A percentile compares a stretch with the other conserved stretches of the same genome.
phyloP scores from a whole-genome alignment of 1,139 yeast species.

The Komagataea norvegica region DNA sequence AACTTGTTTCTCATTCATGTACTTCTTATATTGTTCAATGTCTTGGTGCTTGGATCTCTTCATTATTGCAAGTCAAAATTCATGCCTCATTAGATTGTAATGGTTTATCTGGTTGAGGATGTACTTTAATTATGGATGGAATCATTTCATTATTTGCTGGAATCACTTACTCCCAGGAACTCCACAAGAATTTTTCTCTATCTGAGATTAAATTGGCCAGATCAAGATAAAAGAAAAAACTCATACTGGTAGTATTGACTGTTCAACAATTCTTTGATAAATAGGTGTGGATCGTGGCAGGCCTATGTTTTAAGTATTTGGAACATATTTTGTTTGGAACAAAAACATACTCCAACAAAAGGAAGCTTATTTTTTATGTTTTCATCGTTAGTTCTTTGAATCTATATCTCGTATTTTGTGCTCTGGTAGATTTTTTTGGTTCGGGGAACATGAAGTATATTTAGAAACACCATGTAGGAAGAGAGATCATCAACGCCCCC shows the following conservation, averaged over 20 bases:
- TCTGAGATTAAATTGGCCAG: conserved; percentile 33
- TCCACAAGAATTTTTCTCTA: conserved; percentile 43
- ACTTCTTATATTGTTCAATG: conserved; percentile 57
- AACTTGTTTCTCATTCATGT: conserved; percentile 37
- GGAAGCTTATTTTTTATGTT: too few relatives aligned
- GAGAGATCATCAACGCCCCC: too few relatives aligned
- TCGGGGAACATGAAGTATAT: too few relatives aligned
- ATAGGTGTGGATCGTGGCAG: conserved; percentile 37
- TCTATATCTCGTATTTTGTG: too few relatives aligned
- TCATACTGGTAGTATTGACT: conserved; percentile 40
- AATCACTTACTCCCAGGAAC: conserved; percentile 51
- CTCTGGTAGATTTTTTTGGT: too few relatives aligned
- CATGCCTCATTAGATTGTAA: conserved; percentile 41
- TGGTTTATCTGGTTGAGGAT: conserved; percentile 57
- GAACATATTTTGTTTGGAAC: conserved; percentile 6
- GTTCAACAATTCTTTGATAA: conserved; percentile 35
- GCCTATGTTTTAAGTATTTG: conserved; percentile 27
- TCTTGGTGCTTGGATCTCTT: conserved; percentile 58
- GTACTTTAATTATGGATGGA: conserved; percentile 61
- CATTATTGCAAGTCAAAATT: conserved; percentile 60
- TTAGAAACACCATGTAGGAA: too few relatives aligned
- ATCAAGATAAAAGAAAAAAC: conserved; percentile 13
- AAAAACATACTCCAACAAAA: too few relatives aligned
- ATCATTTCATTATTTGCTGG: conserved; percentile 48
- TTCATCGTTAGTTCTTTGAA: too few relatives aligned